Evolutionary conservation across 176 grass and related monocot genomes (phyloP), one percentile per base, ranked within the genome.

Genomic region (Oryza meridionalis): DNA sequence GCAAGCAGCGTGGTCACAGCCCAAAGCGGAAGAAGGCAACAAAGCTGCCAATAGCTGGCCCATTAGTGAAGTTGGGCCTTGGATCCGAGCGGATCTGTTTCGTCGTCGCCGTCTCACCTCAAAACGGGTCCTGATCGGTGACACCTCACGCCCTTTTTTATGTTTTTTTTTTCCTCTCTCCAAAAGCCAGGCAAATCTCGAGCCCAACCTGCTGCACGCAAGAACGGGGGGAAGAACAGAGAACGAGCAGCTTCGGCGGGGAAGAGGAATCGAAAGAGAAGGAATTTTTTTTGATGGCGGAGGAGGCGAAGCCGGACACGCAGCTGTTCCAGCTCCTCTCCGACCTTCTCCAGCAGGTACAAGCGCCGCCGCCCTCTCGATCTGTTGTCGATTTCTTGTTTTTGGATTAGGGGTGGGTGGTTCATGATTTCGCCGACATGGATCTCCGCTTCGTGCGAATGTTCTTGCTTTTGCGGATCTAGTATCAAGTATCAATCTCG

Each of bases 251-350:
- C 77, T 5, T 1, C 64, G 62, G 70, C 14, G 71, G 27, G 3
- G 10, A 67, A 17, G 25, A 25, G 31, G 24, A 50, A n/a, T 17
- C 15, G 38, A 15, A 37, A 37, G 35, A 1, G 37, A 78, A 15
- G 4, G 24, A 59, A 6, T 5, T 49, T 32, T 67, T 9, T 32
- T 67, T 9, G 66, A 98, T 98, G 93, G 93, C 91, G 87, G 96
- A 93, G 16, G 91, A 82, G 82, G 88, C 81, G 44, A 98, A 82
- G 50, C 77, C 91, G 8, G 96, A 98, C 35, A 32, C 84, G 72
- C 96, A 88, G 75, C 89, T 98, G 73, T 98, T 98, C 88, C 77
- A 98, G 77, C 96, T 98, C 70, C 84, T 95, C 69, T 79, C 85
- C 51, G 87, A 80, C 24, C 96, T 98, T 72, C 88, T 98, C 26